These are phyloP conservation scores for Moricandia moricandioides DNA, from an alignment of 345 rosid genomes.

Conservation along the genomic window DNA sequence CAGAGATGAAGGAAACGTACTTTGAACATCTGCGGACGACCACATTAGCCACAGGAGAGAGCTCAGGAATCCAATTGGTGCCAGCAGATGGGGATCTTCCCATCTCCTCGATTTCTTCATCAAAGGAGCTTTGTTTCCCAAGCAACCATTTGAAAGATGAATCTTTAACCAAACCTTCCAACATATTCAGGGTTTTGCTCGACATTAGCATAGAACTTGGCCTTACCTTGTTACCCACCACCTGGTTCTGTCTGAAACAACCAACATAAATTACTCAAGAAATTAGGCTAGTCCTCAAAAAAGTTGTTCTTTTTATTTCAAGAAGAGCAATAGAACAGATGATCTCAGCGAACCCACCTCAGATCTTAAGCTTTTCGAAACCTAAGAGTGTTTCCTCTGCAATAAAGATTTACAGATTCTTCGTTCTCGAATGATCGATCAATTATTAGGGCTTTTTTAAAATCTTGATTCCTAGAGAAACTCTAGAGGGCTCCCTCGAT, in stretches of 20 bases:
- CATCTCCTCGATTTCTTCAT: conserved; percentile 84
- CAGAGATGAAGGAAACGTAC: conserved; percentile 47
- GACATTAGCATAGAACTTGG: conserved; percentile 34
- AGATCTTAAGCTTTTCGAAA: not conserved
- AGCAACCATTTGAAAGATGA: conserved; percentile 91
- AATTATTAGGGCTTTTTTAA: not conserved
- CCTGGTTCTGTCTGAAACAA: not conserved
- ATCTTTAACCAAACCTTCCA: conserved; percentile 75
- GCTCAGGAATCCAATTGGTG: conserved; percentile 79
- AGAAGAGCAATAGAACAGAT: not conserved
- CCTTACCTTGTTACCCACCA: not conserved
- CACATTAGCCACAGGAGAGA: conserved; percentile 78
- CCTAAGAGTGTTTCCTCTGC: not conserved
- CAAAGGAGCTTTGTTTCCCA: conserved; percentile 56
- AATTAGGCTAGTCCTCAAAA: no score
- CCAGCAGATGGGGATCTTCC: conserved; percentile 67
- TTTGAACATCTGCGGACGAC: conserved; percentile 88
- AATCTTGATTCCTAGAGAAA: not conserved
- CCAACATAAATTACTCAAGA: not conserved
- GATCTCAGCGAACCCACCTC: not conserved
- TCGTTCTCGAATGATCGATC: conserved; percentile 12
- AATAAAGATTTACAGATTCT: not conserved
- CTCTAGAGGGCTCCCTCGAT: not conserved
- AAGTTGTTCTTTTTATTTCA: not conserved
- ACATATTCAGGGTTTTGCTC: conserved; percentile 65